phyloP scores from a whole-genome alignment of 805 yeast genomes.

The Starmerella bombi region DNA sequence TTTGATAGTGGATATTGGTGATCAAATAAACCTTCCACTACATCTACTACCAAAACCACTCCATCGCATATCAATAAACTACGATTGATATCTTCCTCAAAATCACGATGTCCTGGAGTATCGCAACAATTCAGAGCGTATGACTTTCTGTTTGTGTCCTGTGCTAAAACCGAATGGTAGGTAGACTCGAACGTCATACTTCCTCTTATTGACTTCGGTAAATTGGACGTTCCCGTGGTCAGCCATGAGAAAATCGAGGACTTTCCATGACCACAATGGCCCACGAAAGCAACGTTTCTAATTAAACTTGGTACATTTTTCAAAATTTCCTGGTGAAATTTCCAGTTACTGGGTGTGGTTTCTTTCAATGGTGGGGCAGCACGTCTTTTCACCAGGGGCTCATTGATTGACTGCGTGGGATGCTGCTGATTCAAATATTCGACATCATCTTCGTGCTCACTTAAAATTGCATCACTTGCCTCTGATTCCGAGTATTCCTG shows the following conservation, averaged over 20 bases:
- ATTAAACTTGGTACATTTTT: conserved; percentile 43
- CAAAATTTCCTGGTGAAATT: conserved; percentile 43
- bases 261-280: conserved; percentile 75
- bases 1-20: conserved; percentile 29
- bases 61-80: conserved; percentile 52
- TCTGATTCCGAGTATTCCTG: conserved; percentile 21
- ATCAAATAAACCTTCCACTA: conserved; percentile 63
- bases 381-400: conserved; percentile 55
- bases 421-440: conserved; percentile 33
- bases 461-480: conserved; percentile 1
- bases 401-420: conserved; percentile 39
- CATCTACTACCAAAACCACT: conserved; percentile 61
- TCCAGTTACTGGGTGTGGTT: conserved; percentile 18
- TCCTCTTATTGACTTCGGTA: conserved; percentile 29
- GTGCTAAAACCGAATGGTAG: conserved; percentile 48
- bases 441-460: conserved; percentile 17
- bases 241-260: conserved; percentile 51
- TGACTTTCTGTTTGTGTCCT: conserved; percentile 42
- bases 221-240: background rate
- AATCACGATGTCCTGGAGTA: conserved; percentile 85
- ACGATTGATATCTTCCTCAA: conserved; percentile 57
- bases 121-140: conserved; percentile 55
- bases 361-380: conserved; percentile 41
- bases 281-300: conserved; percentile 67
- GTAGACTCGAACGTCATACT: conserved; percentile 54